These are phyloP conservation scores for Globisporangium heterothallicum DNA, from an alignment of 352 stramenopile genomes.

Conservation along the genomic window DNA sequence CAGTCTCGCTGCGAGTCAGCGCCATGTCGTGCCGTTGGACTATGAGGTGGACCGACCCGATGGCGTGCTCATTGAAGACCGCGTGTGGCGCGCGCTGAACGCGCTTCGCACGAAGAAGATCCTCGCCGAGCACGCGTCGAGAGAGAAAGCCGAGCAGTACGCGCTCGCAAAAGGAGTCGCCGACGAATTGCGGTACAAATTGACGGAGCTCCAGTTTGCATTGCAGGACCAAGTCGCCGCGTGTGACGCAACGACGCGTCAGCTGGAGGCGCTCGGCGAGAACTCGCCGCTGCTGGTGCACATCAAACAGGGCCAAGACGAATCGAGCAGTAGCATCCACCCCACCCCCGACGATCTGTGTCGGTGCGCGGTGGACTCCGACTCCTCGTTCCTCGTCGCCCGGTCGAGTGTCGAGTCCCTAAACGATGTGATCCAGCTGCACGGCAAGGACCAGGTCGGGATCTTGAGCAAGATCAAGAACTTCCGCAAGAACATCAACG, in stretches of 20 bases:
- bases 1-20: constrained; percentile 1
- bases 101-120: constrained; percentile 62
- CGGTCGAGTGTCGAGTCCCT: constrained; percentile 74
- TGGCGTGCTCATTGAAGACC: constrained; percentile 54
- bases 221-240: constrained; percentile 22
- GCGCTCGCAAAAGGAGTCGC: constrained; percentile 35
- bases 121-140: constrained; percentile 40
- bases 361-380: background rate
- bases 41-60: constrained; percentile 66
- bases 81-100: constrained; percentile 63
- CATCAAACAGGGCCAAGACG: constrained; percentile 91
- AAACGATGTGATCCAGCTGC: constrained; percentile 83
- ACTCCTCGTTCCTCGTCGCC: constrained; percentile 69
- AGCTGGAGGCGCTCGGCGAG: constrained; percentile 33
- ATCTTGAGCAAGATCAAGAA: constrained; percentile 89
- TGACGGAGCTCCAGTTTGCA: constrained; percentile 33
- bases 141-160: constrained; percentile 52
- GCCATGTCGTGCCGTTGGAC: constrained; percentile 60
- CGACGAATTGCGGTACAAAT: constrained; percentile 45
- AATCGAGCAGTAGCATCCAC: constrained; percentile 53
- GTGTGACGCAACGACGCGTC: constrained; percentile 10
- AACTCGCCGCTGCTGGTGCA: constrained; percentile 82
- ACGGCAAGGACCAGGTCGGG: constrained; percentile 83
- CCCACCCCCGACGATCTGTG: constrained; percentile 49
- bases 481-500: constrained; percentile 92